Evolutionary conservation across 1,284 basidiomycete genomes (phyloP).

Genomic region (Austroboletus niveus): DNA sequence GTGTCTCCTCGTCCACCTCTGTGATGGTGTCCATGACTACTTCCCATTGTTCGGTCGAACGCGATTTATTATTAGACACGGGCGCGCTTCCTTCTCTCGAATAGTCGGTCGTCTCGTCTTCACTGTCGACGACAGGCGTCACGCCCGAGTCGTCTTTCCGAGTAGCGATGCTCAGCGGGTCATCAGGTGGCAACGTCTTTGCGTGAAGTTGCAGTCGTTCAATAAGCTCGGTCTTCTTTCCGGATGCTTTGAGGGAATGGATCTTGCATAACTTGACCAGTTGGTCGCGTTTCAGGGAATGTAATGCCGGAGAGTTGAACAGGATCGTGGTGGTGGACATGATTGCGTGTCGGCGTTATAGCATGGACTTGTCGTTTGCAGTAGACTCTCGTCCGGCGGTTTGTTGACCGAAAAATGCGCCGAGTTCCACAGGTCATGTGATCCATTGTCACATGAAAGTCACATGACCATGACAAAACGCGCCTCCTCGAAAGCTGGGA

Average conservation of each 20-base stretch:
- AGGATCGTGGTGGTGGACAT: constrained; percentile 74
- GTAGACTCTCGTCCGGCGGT: background rate
- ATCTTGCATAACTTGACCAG: constrained; percentile 79
- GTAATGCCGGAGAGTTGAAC: constrained; percentile 76
- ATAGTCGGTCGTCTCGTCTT: constrained; percentile 32
- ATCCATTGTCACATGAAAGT: constrained; percentile 1
- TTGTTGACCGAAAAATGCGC: constrained; percentile 16
- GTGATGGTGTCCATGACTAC: constrained; percentile 72
- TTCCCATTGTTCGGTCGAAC: constrained; percentile 75
- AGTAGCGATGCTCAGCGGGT: constrained; percentile 49
- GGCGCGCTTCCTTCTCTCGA: constrained; percentile 22
- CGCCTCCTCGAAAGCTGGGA: background rate
- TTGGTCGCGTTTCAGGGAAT: constrained; percentile 77
- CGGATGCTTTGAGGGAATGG: constrained; percentile 70
- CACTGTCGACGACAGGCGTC: constrained; percentile 21
- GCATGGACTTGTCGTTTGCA: constrained; percentile 2
- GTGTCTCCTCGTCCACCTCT: constrained; percentile 53
- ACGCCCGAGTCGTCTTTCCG: constrained; percentile 41
- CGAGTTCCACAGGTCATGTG: constrained; percentile 15
- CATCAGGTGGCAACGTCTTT: constrained; percentile 50
- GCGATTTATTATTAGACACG: constrained; percentile 30
- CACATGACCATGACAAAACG: constrained; percentile 19
- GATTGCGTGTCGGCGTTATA: background rate
- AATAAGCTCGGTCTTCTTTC: constrained; percentile 73
- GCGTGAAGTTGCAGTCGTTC: constrained; percentile 65